Evolutionary conservation across 2,329 filamentous ascomycete genomes (phyloP).

Genomic region (Alternaria triticimaculans): DNA sequence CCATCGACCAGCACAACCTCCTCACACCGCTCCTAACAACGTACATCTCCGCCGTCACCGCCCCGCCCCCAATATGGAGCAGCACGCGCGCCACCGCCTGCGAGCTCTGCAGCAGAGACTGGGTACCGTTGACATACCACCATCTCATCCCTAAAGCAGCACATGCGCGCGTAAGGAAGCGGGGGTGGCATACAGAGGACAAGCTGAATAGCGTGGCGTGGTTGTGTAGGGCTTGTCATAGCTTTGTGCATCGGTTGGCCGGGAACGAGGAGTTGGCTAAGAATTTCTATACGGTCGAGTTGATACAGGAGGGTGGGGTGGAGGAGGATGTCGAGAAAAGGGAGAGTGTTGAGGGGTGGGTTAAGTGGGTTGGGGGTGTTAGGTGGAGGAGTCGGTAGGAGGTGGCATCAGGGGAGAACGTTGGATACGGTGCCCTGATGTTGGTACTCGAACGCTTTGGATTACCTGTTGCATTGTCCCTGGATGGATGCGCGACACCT

Average conservation of each 20-base stretch:
- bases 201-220: constrained; percentile 82
- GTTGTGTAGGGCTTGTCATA: constrained; percentile 85
- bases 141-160: constrained; percentile 82
- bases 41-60: constrained; percentile 65
- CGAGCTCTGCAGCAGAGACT: constrained; percentile 77
- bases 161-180: constrained; percentile 76
- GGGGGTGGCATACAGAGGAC: constrained; percentile 79
- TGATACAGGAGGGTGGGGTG: constrained; percentile 74
- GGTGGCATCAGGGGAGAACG: too few relatives aligned
- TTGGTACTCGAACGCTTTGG: not conserved
- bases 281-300: constrained; percentile 75
- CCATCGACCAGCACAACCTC: constrained; percentile 57
- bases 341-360: constrained; percentile 75
- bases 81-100: constrained; percentile 65
- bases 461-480: not conserved
- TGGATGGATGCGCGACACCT: not conserved
- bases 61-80: constrained; percentile 69
- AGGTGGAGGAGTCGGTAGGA: constrained; percentile 70
- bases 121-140: constrained; percentile 81
- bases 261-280: constrained; percentile 79
- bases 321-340: constrained; percentile 66
- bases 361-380: constrained; percentile 73
- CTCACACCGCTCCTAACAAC: constrained; percentile 67
- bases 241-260: constrained; percentile 78
- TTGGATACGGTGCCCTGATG: not conserved